phyloP scores from a whole-genome alignment of 2,329 filamentous ascomycete species.

The Fusarium musae region DNA sequence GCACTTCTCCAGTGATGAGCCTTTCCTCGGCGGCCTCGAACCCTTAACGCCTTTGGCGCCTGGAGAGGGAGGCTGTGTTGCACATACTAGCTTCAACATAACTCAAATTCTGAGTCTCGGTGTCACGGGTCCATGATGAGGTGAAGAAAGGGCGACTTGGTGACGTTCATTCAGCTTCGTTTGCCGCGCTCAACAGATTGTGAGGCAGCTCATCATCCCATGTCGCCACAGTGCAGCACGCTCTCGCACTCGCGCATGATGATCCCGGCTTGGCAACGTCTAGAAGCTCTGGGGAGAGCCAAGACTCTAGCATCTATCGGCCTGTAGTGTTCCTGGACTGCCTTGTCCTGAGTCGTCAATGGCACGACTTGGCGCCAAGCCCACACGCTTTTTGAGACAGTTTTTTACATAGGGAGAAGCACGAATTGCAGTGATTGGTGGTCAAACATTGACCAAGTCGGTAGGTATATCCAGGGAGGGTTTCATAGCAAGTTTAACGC shows the following conservation, averaged over 20 bases:
- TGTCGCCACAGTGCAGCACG: conserved; percentile 27
- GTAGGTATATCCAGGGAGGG: not conserved
- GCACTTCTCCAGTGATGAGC: not conserved
- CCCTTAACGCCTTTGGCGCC: conserved; percentile 19
- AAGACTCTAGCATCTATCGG: conserved; percentile 26
- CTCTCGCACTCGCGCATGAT: not conserved
- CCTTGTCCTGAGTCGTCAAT: conserved; percentile 20
- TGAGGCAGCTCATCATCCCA: conserved; percentile 15
- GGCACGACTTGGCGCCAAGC: conserved; percentile 33
- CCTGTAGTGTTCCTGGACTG: conserved; percentile 9
- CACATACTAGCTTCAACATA: not conserved
- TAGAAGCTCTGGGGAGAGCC: conserved; percentile 29
- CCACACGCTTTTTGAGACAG: conserved; percentile 10
- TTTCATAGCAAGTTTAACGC: not conserved
- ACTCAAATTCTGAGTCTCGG: not conserved
- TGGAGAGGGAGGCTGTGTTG: conserved; percentile 36
- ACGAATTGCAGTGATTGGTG: conserved; percentile 7
- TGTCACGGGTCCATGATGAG: not conserved
- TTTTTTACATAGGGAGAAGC: not conserved
- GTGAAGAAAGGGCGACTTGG: not conserved
- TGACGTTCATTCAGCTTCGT: conserved; percentile 19
- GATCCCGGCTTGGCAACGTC: conserved; percentile 28
- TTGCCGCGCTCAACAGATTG: conserved; percentile 15
- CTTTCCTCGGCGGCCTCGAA: conserved; percentile 37
- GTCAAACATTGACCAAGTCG: not conserved